Evolutionary conservation across 768 basidiomycete genomes (phyloP), one percentile per base, ranked within the genome.

Genomic region (Suillus alpinus): DNA sequence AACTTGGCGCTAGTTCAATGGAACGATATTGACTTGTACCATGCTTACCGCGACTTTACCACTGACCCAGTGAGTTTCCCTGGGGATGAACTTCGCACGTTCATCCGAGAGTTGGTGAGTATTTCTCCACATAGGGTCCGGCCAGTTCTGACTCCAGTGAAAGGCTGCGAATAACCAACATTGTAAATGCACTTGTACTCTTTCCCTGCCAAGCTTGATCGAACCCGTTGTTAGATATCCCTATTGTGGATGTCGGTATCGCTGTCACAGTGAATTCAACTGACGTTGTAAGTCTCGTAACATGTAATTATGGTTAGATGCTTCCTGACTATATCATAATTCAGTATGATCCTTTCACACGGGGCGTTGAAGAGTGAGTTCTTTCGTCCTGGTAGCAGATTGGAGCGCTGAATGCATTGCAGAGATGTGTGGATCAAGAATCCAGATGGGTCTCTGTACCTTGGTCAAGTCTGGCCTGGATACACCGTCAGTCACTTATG

Each of bases 401-500:
- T 59, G 1, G 34, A 56, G 14, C 41, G 58, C n/a, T 43, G 26
- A 40, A 63, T 18, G 8, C 5, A 56, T 4, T 32, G 23, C 62
- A 88, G 87, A n/a, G 81, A 83, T 52, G 81, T 85, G 0, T 92
- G 86, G 71, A 82, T 93, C 56, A 90, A 84, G 65, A 91, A 92
- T 69, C 86, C 86, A 0, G 86, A 92, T 66, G 86, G 85, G 0
- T 81, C 85, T 40, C 81, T 86, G 66, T 92, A 88, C 70, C 68
- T 90, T 1, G 91, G 91, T 12, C 80, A 86, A 67, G 89, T 91
- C 9, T 92, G 88, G 89, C 89, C 90, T 16, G 88, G 90, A 26
- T 87, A 83, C 71, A 86, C 87, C 7, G 88, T 85, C 39, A 18
- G 79, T 68, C 37, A 13, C 34, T 10, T 4, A 7, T 50, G 16